A percentile compares a stretch with the other conserved stretches of the same genome.
phyloP scores from a whole-genome alignment of 306 rosid genomes.

The Comarum palustre region DNA sequence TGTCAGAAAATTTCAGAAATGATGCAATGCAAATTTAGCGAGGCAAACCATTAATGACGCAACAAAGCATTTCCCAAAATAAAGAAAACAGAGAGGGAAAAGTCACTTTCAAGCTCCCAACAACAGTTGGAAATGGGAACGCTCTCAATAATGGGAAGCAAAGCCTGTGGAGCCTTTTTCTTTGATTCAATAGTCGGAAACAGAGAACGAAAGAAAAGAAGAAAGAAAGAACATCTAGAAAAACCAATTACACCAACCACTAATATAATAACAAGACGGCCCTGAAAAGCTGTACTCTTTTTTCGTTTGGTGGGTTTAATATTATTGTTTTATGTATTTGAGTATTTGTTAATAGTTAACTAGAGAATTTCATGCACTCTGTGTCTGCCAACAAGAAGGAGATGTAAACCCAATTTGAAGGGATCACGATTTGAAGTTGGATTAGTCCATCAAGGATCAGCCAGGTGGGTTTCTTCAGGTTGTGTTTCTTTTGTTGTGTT shows the following conservation, averaged over 20 bases:
- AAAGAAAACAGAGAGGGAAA: background rate
- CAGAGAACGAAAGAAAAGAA: background rate
- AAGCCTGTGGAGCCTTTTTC: background rate
- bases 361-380: conserved; percentile 5
- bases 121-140: background rate
- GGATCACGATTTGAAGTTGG: background rate
- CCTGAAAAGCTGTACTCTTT: background rate
- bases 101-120: background rate
- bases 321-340: background rate
- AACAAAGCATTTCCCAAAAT: background rate
- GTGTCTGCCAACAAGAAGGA: background rate
- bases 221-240: background rate
- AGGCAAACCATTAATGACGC: background rate
- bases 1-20: background rate
- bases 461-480: background rate
- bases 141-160: background rate
- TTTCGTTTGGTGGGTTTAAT: background rate
- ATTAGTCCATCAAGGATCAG: background rate
- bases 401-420: background rate
- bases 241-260: background rate
- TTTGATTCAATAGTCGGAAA: background rate
- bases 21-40: background rate
- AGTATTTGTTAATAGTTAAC: background rate
- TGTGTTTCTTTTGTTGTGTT: background rate
- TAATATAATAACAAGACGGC: background rate